Percentiles rank a stretch among this genome's conserved stretches.
Conservation (phyloP, 2,329 filamentous ascomycete genomes). For the Fusarium musae region DNA sequence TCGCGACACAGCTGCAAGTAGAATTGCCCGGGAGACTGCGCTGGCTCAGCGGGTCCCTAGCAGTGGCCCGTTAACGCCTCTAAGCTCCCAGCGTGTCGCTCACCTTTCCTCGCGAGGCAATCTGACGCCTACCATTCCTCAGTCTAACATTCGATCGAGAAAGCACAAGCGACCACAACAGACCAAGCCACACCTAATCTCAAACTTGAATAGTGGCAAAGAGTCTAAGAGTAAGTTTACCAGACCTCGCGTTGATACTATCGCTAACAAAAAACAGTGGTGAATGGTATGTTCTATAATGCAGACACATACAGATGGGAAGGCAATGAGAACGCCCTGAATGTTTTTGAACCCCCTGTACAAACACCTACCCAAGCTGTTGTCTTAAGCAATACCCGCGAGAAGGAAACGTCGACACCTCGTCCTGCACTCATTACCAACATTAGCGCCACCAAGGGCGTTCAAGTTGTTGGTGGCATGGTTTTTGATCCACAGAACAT, state of each 20-base stretch:
- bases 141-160: constrained; percentile 61
- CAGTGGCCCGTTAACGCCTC: constrained; percentile 62
- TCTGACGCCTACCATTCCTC: constrained; percentile 55
- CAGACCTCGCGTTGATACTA: not conserved
- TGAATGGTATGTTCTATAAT: constrained; percentile 98
- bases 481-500: constrained; percentile 97
- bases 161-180: constrained; percentile 71
- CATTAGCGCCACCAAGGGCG: constrained; percentile 83
- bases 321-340: constrained; percentile 89
- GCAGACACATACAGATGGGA: constrained; percentile 90
- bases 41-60: constrained; percentile 69
- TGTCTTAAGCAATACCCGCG: constrained; percentile 58
- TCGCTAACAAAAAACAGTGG: constrained; percentile 63
- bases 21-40: constrained; percentile 71
- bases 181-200: constrained; percentile 86
- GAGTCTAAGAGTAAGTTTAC: constrained; percentile 78
- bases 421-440: constrained; percentile 89
- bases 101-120: constrained; percentile 63
- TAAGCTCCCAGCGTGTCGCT: constrained; percentile 65
- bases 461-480: constrained; percentile 97
- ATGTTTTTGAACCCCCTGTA: constrained; percentile 76
- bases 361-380: constrained; percentile 63
- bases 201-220: constrained; percentile 79
- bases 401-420: constrained; percentile 69
- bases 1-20: constrained; percentile 72